These are phyloP conservation scores for Colletotrichum sp. DNA, from an alignment of 2,329 filamentous ascomycete species.

Conservation along the genomic window DNA sequence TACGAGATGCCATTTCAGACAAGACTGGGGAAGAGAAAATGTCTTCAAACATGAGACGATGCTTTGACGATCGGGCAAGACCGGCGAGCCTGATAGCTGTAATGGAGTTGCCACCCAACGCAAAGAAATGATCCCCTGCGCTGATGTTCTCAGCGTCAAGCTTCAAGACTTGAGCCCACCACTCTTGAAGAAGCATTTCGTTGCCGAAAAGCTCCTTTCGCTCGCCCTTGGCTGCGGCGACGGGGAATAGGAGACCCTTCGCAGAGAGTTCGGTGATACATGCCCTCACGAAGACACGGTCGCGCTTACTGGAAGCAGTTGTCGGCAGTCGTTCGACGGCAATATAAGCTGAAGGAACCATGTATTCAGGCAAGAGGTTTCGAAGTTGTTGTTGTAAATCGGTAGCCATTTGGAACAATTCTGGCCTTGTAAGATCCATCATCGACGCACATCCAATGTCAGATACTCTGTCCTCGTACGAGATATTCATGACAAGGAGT, in stretches of 20 bases:
- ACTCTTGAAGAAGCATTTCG: neutral
- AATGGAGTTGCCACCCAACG: constrained; percentile 4
- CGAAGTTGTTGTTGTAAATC: constrained; percentile 29
- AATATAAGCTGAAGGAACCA: constrained; percentile 38
- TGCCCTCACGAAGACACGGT: constrained; percentile 19
- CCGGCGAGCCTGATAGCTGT: neutral
- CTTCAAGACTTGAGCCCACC: neutral
- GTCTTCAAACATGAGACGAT: neutral
- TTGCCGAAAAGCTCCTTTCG: neutral
- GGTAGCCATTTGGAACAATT: neutral
- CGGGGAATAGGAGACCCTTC: neutral
- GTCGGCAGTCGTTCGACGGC: constrained; percentile 25
- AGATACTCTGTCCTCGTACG: neutral
- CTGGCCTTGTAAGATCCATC: neutral
- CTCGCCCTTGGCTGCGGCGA: neutral
- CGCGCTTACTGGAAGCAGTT: constrained; percentile 23
- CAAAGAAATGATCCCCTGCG: neutral
- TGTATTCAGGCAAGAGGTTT: constrained; percentile 39
- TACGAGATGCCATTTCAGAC: neutral
- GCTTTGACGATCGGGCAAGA: neutral
- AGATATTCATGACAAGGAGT: neutral
- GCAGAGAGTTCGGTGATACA: neutral
- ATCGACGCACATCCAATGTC: neutral
- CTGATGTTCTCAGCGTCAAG: neutral
- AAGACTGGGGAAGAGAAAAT: neutral